A percentile compares a stretch with the other conserved stretches of the same genome.
Evolutionary conservation across 192 early-diverging fungal species (phyloP).

Genomic region (Geranomyces variabilis): DNA sequence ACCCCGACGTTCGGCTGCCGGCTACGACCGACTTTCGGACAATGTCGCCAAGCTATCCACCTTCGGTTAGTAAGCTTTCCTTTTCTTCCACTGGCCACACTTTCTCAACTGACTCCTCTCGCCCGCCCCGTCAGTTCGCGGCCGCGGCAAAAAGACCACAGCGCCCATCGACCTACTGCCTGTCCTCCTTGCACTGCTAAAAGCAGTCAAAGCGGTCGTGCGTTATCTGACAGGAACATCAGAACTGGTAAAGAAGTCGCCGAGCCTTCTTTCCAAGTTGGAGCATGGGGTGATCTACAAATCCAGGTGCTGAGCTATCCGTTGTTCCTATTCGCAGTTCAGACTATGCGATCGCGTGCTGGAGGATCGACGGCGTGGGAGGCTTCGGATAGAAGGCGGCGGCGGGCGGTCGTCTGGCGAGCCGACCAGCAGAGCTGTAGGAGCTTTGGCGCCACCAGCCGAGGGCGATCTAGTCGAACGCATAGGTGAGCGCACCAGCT

Average conservation of each 20-base stretch:
- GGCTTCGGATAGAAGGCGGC: constrained; percentile 3
- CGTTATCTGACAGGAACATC: constrained; percentile 61
- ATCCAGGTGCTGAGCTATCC: background rate
- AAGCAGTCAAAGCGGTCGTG: constrained; percentile 56
- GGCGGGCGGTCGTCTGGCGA: background rate
- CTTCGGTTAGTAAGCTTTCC: no score
- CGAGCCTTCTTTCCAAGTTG: no score
- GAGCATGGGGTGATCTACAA: background rate
- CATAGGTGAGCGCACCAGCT: background rate
- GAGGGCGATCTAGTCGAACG: background rate
- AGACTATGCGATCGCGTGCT: background rate
- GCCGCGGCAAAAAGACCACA: constrained; percentile 39
- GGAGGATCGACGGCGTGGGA: background rate
- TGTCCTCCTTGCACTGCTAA: constrained; percentile 55
- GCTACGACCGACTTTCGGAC: no score
- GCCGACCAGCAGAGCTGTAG: background rate
- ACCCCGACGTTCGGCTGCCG: no score
- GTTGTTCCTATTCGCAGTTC: background rate
- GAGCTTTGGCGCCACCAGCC: background rate
- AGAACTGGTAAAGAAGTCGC: constrained; percentile 62
- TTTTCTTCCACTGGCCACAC: no score
- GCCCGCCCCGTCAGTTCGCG: no score
- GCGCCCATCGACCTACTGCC: constrained; percentile 11
- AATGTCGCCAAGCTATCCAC: no score
- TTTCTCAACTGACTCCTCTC: no score